phyloP scores from a whole-genome alignment of 2,329 filamentous ascomycete species.

The Neofusicoccum umdonicola region DNA sequence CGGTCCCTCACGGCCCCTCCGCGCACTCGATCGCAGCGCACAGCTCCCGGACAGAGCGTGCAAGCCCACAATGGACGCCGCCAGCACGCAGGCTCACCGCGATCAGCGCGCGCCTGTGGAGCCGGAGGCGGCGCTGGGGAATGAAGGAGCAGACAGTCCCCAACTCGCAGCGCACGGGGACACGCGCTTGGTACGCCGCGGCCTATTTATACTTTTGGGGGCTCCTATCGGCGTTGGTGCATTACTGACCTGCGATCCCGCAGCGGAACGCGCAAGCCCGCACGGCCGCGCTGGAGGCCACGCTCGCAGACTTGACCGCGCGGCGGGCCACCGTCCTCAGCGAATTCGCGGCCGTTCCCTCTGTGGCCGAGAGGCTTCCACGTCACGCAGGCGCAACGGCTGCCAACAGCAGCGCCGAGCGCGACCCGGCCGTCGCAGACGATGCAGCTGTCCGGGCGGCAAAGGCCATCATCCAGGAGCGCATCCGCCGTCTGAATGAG shows the following conservation, averaged over 20 bases:
- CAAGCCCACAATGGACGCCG: neutral
- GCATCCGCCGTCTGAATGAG: conserved; percentile 64
- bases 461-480: conserved; percentile 56
- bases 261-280: neutral
- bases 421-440: conserved; percentile 23
- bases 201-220: neutral
- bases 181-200: conserved; percentile 11
- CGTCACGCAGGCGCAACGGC: conserved; percentile 24
- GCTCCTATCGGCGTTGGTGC: neutral
- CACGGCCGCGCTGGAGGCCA: conserved; percentile 35
- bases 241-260: neutral
- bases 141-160: neutral
- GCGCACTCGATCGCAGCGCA: neutral
- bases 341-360: conserved; percentile 29
- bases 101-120: neutral
- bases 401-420: neutral
- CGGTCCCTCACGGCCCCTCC: neutral
- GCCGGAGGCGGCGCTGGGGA: neutral
- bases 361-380: conserved; percentile 34
- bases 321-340: conserved; percentile 39
- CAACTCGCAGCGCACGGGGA: neutral
- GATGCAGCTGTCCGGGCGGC: conserved; percentile 42
- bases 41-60: neutral
- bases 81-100: neutral
- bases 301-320: conserved; percentile 46